A percentile compares a stretch with the other conserved stretches of the same genome.
These are phyloP conservation scores for Scleromitrula shiraiana DNA, from an alignment of 2,329 filamentous ascomycete species.

Conservation along the genomic window DNA sequence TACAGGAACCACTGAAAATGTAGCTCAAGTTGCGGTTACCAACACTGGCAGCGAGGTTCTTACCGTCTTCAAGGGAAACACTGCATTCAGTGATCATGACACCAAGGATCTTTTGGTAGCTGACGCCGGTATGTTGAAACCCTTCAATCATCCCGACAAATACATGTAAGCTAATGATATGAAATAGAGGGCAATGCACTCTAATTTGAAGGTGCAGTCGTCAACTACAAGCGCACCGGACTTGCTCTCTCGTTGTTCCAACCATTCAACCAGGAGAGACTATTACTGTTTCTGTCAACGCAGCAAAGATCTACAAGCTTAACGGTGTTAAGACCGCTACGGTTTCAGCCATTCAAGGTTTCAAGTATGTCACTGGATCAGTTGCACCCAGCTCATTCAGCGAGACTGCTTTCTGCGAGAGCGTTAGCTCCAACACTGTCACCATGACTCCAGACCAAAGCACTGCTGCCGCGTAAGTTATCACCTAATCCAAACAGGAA, in stretches of 20 bases:
- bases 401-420: constrained; percentile 11
- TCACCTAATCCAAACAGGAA: not conserved
- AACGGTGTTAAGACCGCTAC: constrained; percentile 14
- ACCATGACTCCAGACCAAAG: constrained; percentile 20
- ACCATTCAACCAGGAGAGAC: constrained; percentile 19
- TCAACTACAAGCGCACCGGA: constrained; percentile 19
- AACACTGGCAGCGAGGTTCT: constrained; percentile 19
- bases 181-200: constrained; percentile 15
- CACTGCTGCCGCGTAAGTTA: constrained; percentile 16
- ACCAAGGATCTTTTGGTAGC: constrained; percentile 19
- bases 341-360: constrained; percentile 21
- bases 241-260: constrained; percentile 16
- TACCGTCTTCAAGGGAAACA: constrained; percentile 24
- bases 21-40: constrained; percentile 18
- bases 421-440: constrained; percentile 13
- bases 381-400: constrained; percentile 12
- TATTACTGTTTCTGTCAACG: constrained; percentile 18
- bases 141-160: too few relatives aligned
- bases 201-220: constrained; percentile 18
- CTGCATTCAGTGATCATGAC: constrained; percentile 17
- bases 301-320: constrained; percentile 20
- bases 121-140: constrained; percentile 12
- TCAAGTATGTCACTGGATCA: constrained; percentile 18
- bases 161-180: not conserved
- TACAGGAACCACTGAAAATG: constrained; percentile 13